Percentiles rank a stretch among this genome's conserved stretches.
These are phyloP conservation scores for Monascus purpureus DNA, from an alignment of 495 filamentous ascomycete genomes.

Conservation along the genomic window DNA sequence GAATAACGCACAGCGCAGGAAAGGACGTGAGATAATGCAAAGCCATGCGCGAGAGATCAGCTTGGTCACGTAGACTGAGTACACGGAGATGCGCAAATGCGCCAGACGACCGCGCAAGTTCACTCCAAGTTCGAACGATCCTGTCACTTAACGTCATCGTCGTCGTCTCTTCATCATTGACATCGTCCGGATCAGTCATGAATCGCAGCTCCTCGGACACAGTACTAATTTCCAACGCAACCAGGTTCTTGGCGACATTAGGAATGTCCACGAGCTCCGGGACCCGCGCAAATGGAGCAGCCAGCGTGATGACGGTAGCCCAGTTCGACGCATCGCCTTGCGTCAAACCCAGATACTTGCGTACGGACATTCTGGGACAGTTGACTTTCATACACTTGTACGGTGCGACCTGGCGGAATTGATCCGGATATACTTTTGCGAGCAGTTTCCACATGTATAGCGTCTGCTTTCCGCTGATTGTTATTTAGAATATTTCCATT, in stretches of 20 bases:
- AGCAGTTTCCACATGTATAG: constrained; percentile 32
- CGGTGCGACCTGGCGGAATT: constrained; percentile 12
- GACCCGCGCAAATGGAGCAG: constrained; percentile 9
- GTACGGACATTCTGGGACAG: constrained; percentile 11
- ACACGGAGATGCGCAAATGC: constrained; percentile 22
- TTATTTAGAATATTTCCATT: neutral
- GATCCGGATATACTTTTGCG: constrained; percentile 15
- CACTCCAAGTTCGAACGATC: constrained; percentile 25
- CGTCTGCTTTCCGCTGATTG: constrained; percentile 22
- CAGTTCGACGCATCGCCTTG: constrained; percentile 16
- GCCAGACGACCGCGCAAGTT: constrained; percentile 11
- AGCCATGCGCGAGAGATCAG: constrained; percentile 7
- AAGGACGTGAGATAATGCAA: constrained; percentile 15
- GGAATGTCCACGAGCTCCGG: constrained; percentile 22
- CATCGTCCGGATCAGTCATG: constrained; percentile 1
- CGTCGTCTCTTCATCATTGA: neutral
- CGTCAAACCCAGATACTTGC: constrained; percentile 19
- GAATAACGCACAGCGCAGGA: constrained; percentile 16
- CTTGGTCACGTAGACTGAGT: constrained; percentile 18
- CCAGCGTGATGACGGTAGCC: constrained; percentile 18
- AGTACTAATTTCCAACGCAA: constrained; percentile 21
- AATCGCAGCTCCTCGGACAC: too few species aligned
- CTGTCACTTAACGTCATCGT: constrained; percentile 17
- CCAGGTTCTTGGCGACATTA: constrained; percentile 18
- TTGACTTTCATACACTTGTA: constrained; percentile 13